Evolutionary conservation across 2,329 filamentous ascomycete genomes (phyloP).

Genomic region (Colletotrichum caudatum): DNA sequence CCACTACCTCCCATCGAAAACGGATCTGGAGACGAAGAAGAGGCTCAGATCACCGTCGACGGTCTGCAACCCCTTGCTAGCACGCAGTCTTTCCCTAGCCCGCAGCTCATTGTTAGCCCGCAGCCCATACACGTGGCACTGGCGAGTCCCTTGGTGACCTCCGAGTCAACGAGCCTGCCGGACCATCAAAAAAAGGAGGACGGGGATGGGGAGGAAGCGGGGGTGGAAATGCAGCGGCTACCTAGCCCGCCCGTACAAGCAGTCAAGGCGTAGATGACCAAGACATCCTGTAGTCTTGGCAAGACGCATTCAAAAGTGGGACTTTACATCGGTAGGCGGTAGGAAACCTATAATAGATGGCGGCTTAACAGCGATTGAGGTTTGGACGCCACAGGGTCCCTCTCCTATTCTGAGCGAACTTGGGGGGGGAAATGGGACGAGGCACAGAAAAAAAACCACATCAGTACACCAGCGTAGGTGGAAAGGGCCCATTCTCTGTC

Average conservation of each 20-base stretch:
- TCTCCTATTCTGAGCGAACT: background rate
- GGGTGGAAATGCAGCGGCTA: conserved; percentile 46
- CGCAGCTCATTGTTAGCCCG: conserved; percentile 24
- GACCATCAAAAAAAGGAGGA: conserved; percentile 34
- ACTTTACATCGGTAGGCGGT: too few species aligned
- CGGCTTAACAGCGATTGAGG: background rate
- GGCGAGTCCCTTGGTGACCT: background rate
- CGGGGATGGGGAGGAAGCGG: conserved; percentile 42
- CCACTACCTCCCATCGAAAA: conserved; percentile 66
- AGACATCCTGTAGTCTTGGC: background rate
- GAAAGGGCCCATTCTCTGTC: background rate
- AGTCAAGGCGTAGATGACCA: conserved; percentile 48
- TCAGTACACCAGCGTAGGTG: background rate
- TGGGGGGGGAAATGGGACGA: background rate
- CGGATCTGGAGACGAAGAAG: conserved; percentile 48
- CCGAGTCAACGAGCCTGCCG: conserved; percentile 3
- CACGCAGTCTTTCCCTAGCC: conserved; percentile 16
- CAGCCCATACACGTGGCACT: conserved; percentile 16
- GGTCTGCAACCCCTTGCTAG: conserved; percentile 12
- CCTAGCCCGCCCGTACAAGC: conserved; percentile 49
- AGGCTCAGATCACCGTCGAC: background rate
- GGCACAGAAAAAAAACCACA: background rate
- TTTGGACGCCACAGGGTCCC: background rate
- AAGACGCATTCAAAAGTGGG: background rate
- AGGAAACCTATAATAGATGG: background rate